Conservation (phyloP, 257 asterid genomes). For the Capsicum baccatum region DNA sequence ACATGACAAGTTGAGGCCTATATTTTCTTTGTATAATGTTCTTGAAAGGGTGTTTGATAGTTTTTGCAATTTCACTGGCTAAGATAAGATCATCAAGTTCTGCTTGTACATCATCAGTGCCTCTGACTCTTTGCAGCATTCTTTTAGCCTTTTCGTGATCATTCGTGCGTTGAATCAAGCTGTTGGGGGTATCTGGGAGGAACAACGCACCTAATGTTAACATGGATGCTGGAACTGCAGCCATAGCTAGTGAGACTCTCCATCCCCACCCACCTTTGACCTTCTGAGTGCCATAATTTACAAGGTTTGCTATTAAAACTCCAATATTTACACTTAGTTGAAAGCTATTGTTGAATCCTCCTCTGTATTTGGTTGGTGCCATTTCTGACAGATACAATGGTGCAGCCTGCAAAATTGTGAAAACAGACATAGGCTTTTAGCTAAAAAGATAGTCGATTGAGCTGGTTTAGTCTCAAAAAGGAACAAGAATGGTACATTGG, state of each 20-base stretch:
- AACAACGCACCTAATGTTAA: constrained; percentile 67
- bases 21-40: constrained; percentile 52
- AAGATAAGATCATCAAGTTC: constrained; percentile 68
- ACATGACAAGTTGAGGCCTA: constrained; percentile 77
- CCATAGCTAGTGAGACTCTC: constrained; percentile 79
- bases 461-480: not conserved
- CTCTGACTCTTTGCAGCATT: constrained; percentile 62
- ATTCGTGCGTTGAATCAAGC: constrained; percentile 61
- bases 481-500: not conserved
- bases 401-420: constrained; percentile 57
- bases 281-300: constrained; percentile 76
- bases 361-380: constrained; percentile 87
- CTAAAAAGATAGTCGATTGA: not conserved
- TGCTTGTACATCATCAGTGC: constrained; percentile 59
- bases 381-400: constrained; percentile 90
- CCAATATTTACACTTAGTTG: constrained; percentile 73
- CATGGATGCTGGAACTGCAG: constrained; percentile 67
- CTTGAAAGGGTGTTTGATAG: constrained; percentile 48
- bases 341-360: constrained; percentile 77
- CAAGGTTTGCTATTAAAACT: constrained; percentile 59
- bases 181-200: constrained; percentile 88
- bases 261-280: constrained; percentile 72
- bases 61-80: constrained; percentile 54
- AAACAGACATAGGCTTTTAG: not conserved
- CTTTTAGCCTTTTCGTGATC: constrained; percentile 46